Conservation (phyloP, 768 basidiomycete genomes). For the Daedaleopsis nitida region DNA sequence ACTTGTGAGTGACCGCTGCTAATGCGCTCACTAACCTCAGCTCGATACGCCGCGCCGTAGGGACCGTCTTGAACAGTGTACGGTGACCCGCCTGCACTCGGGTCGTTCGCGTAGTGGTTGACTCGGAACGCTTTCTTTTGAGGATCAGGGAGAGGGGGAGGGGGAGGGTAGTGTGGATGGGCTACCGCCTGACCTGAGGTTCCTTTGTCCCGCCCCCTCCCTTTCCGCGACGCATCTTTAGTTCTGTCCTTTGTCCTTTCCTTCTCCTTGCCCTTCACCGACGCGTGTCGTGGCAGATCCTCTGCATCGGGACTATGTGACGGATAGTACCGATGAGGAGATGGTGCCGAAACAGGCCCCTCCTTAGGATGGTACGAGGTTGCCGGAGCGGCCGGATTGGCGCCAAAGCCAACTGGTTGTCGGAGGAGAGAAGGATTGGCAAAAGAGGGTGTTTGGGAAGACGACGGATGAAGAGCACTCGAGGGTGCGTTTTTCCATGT, state of each 20-base stretch:
- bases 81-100: conserved; percentile 1
- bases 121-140: conserved; percentile 22
- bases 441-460: neutral
- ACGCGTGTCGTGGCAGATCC: conserved; percentile 10
- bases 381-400: neutral
- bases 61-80: conserved; percentile 13
- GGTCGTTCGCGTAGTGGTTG: conserved; percentile 18
- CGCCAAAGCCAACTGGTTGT: conserved; percentile 22
- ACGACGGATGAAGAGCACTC: conserved; percentile 8
- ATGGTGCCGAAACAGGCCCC: neutral
- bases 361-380: conserved; percentile 3
- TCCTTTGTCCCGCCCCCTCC: conserved; percentile 9
- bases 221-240: conserved; percentile 9
- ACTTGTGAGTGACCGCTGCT: neutral
- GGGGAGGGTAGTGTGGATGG: neutral
- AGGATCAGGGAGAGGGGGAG: neutral
- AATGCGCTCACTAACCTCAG: neutral
- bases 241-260: conserved; percentile 4
- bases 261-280: conserved; percentile 18
- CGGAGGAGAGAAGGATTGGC: conserved; percentile 13
- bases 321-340: neutral
- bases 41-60: conserved; percentile 18
- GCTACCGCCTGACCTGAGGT: neutral
- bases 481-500: conserved; percentile 4
- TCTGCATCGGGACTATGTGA: neutral